These are phyloP conservation scores for Rhizoclosmatium globosum DNA, from an alignment of 192 early-diverging fungal genomes.

Conservation along the genomic window DNA sequence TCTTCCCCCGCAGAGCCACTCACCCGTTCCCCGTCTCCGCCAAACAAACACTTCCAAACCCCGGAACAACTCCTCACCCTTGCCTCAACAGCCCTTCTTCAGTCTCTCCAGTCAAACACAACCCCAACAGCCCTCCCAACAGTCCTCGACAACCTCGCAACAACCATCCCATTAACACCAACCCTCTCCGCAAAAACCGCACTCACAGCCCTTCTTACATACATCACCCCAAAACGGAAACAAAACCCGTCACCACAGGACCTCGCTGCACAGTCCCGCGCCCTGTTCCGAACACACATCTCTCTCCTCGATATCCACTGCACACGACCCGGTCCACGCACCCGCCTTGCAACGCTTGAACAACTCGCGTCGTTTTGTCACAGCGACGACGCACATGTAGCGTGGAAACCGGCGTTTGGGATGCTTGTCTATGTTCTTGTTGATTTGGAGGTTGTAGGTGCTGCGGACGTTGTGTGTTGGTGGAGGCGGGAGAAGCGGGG, in stretches of 20 bases:
- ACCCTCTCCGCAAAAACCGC: background rate
- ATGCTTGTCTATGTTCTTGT: constrained; percentile 26
- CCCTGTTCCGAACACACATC: constrained; percentile 1
- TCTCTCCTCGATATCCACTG: constrained; percentile 12
- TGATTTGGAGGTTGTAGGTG: constrained; percentile 16
- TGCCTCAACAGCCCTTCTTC: background rate
- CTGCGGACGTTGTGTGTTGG: constrained; percentile 9
- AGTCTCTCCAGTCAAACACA: background rate
- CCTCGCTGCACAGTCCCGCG: background rate
- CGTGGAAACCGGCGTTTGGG: constrained; percentile 9
- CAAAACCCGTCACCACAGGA: background rate
- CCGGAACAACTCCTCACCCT: background rate
- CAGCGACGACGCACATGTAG: background rate
- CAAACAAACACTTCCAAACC: background rate
- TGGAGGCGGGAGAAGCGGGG: constrained; percentile 1
- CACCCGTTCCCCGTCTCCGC: background rate
- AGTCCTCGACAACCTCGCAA: constrained; percentile 7
- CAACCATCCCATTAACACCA: constrained; percentile 7
- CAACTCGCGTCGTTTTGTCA: background rate
- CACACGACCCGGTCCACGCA: background rate
- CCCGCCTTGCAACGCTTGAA: constrained; percentile 10
- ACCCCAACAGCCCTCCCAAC: constrained; percentile 3
- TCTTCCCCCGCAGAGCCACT: background rate
- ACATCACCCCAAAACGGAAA: background rate
- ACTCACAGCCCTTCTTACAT: background rate